phyloP scores from a whole-genome alignment of 1,139 yeast genomes.

The Barnettozyma hawaiiensis region DNA sequence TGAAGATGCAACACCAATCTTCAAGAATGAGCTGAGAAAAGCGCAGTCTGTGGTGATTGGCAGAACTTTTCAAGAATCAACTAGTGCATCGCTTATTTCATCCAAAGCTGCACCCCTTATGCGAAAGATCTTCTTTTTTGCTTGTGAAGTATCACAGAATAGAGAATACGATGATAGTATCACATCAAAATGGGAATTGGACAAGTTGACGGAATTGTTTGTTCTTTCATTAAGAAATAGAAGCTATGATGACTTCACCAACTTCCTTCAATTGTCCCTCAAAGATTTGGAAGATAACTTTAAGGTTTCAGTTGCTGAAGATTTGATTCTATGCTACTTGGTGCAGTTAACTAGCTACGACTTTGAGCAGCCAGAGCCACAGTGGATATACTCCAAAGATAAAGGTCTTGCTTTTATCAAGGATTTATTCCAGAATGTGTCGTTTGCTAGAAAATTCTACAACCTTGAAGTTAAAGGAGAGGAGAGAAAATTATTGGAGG shows the following conservation, averaged over 20 bases:
- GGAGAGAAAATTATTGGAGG: slow-evolving; percentile 5
- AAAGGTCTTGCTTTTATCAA: background rate
- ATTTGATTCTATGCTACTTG: slow-evolving; percentile 4
- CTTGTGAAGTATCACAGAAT: slow-evolving; percentile 7
- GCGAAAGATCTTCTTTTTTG: slow-evolving; percentile 13
- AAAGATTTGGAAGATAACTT: slow-evolving; percentile 14
- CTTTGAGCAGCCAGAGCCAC: background rate
- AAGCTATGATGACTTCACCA: slow-evolving; percentile 2
- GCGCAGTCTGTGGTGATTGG: slow-evolving; percentile 16
- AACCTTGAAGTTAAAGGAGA: slow-evolving; percentile 4
- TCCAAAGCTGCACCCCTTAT: slow-evolving; percentile 14
- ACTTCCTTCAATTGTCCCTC: slow-evolving; percentile 7
- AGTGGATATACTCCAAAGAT: slow-evolving; percentile 7
- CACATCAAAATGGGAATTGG: slow-evolving; percentile 1
- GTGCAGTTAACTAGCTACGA: slow-evolving; percentile 11
- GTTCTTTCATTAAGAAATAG: background rate
- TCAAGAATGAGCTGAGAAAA: slow-evolving; percentile 14
- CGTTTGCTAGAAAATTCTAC: slow-evolving; percentile 13
- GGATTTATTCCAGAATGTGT: slow-evolving; percentile 13
- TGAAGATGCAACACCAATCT: slow-evolving; percentile 9
- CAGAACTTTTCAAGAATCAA: background rate
- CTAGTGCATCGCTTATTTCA: slow-evolving; percentile 7
- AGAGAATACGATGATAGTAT: slow-evolving; percentile 1
- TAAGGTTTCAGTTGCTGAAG: slow-evolving; percentile 6
- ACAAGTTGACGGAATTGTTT: background rate